Conservation (phyloP, 495 filamentous ascomycete species). For the Penicillium roqueforti region DNA sequence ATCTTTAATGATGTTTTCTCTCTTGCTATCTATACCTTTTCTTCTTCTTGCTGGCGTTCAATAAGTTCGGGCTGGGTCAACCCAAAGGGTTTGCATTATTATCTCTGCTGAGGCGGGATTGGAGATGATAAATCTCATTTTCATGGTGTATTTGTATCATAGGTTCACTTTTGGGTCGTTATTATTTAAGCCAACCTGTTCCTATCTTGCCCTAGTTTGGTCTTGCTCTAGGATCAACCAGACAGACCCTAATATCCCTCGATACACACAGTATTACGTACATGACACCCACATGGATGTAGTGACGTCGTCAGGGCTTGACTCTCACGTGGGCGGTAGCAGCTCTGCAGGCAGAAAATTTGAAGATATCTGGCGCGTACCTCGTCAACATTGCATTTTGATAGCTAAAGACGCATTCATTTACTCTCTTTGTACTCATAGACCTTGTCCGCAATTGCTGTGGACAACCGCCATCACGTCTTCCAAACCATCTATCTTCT, state of each 20-base stretch:
- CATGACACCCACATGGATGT: too few relatives aligned
- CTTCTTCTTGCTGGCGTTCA: slow-evolving; percentile 14
- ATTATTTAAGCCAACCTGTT: neutral
- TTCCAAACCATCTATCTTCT: slow-evolving; percentile 27
- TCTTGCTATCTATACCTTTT: slow-evolving; percentile 2
- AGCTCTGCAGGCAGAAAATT: slow-evolving; percentile 25
- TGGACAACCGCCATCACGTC: slow-evolving; percentile 42
- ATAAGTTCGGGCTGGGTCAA: slow-evolving; percentile 4
- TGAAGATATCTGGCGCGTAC: slow-evolving; percentile 15
- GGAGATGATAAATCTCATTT: slow-evolving; percentile 4
- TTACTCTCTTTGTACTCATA: slow-evolving; percentile 15
- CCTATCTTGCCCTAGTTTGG: neutral
- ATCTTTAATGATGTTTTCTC: slow-evolving; percentile 30
- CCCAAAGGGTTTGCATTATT: slow-evolving; percentile 8
- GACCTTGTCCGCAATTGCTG: slow-evolving; percentile 23
- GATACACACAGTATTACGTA: neutral
- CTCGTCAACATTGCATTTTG: neutral
- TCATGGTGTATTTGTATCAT: slow-evolving; percentile 12
- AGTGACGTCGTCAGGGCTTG: slow-evolving; percentile 18
- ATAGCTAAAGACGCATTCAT: slow-evolving; percentile 5
- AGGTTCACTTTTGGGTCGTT: neutral
- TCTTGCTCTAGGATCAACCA: neutral
- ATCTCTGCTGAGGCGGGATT: neutral
- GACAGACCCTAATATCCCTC: neutral
- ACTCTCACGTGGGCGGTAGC: slow-evolving; percentile 28